Evolutionary conservation across 768 basidiomycete genomes (phyloP).

Genomic region (Psilocybe sp.): DNA sequence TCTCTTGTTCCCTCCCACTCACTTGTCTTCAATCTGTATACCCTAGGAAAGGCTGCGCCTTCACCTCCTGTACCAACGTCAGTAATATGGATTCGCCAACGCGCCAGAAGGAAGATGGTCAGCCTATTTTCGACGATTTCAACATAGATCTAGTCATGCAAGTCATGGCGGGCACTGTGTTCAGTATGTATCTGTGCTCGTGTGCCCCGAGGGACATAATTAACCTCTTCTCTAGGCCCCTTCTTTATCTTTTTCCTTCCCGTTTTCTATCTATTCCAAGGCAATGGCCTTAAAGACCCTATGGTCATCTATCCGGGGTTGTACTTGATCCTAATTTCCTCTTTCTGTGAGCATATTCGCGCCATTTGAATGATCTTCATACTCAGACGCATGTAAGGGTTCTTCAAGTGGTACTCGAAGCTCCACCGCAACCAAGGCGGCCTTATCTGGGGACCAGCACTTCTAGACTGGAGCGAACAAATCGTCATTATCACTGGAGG

Average conservation of each 20-base stretch:
- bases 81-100: slow-evolving; percentile 26
- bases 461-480: slow-evolving; percentile 84
- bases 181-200: slow-evolving; percentile 52
- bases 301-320: slow-evolving; percentile 46
- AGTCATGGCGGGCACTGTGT: slow-evolving; percentile 72
- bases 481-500: slow-evolving; percentile 92
- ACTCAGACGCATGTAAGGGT: slow-evolving; percentile 40
- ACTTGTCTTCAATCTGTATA: slow-evolving; percentile 9
- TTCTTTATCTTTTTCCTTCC: slow-evolving; percentile 84
- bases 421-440: slow-evolving; percentile 75
- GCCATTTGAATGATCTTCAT: neutral
- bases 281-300: slow-evolving; percentile 47
- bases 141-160: slow-evolving; percentile 79
- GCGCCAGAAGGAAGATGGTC: slow-evolving; percentile 29
- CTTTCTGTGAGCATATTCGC: slow-evolving; percentile 57
- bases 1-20: neutral
- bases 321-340: slow-evolving; percentile 59
- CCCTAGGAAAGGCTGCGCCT: slow-evolving; percentile 28
- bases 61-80: slow-evolving; percentile 16
- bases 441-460: slow-evolving; percentile 55
- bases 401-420: slow-evolving; percentile 65
- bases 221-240: slow-evolving; percentile 50
- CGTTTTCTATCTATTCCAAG: slow-evolving; percentile 74
- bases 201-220: slow-evolving; percentile 1
- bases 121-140: slow-evolving; percentile 63